Percentiles rank a stretch among this genome's conserved stretches.
Conservation (phyloP, 805 yeast species). For the Metschnikowia borealis region DNA sequence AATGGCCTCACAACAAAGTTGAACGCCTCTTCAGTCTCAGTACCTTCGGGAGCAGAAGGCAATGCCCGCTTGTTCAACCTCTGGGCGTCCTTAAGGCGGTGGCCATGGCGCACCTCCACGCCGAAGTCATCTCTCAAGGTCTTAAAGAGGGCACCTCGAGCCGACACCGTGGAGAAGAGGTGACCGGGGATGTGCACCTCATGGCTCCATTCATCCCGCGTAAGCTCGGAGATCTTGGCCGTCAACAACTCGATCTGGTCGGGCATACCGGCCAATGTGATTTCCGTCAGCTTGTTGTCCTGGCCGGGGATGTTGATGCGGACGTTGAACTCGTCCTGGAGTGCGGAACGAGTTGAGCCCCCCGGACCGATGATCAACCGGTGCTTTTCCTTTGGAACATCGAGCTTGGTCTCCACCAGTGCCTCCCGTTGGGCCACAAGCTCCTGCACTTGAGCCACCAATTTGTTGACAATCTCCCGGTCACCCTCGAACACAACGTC, state of each 20-base stretch:
- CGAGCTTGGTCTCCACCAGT: constrained; percentile 47
- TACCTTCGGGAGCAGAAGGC: constrained; percentile 47
- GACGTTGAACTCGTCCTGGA: constrained; percentile 69
- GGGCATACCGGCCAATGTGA: constrained; percentile 62
- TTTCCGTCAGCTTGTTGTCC: constrained; percentile 45
- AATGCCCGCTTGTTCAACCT: constrained; percentile 42
- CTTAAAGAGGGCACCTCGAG: constrained; percentile 61
- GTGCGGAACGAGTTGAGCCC: constrained; percentile 67
- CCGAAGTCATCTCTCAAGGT: constrained; percentile 48
- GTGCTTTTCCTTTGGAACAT: constrained; percentile 69
- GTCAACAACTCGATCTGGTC: constrained; percentile 62
- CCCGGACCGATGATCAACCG: constrained; percentile 76
- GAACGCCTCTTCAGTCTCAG: constrained; percentile 38
- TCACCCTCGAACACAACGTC: constrained; percentile 71
- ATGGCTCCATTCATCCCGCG: constrained; percentile 55
- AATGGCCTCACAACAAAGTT: constrained; percentile 43
- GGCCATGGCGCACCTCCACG: constrained; percentile 60
- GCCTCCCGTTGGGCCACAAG: constrained; percentile 65
- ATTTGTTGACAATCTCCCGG: constrained; percentile 63
- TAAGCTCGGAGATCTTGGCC: constrained; percentile 54
- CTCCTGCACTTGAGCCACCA: constrained; percentile 56
- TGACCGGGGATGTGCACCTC: constrained; percentile 55
- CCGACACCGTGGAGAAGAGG: constrained; percentile 58
- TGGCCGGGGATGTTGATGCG: constrained; percentile 62
- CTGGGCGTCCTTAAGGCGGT: constrained; percentile 45